Base-by-base conservation (phyloP, 202 grass and related monocot genomes). In the Carex arenaria region DNA sequence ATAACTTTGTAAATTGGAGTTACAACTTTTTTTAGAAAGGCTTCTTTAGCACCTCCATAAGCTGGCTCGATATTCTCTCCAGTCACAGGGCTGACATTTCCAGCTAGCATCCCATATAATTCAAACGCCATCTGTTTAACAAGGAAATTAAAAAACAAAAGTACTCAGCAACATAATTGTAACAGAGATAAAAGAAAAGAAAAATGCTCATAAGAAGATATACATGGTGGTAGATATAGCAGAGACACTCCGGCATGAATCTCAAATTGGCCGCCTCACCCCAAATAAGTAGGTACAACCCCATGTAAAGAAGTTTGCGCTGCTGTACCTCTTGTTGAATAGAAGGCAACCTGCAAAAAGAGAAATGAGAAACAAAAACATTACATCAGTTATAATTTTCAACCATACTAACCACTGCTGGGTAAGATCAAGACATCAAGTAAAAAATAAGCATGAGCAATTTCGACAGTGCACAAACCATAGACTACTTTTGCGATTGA, bases 191-290 rank as follows among this genome's bases (percentile, higher is more conserved):
- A 78, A 56, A 34, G 73, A 60, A 57, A 67, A 62, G 31, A 80
- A 80, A 62, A 45, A 30, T 81, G 81, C 9, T 59, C 13, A 15
- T 84, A 85, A 70, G 53, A 77, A 47, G 83, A 64, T 93, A 87
- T 95, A 98, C 95, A 91, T 98, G 95, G 90, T 98, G 95, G 84
- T 95, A 98, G 83, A 98, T 98, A 86, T 98, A 98, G 74, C 93
- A 93, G 47, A 95, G 89, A 84, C 95, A 98, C 64, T 98, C 96
- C 54, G 96, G 96, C 96, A 98, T 95, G 83, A 98, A 98, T 83
- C 96, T 95, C 85, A 98, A 90, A 71, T 98, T 98, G 82, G 96
- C 96, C 5, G 93, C 96, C 87, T 98, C 96, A 51, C 96, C 93
- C 96, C 96, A 98, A 84, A 98, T 93, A 68, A 98, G 81, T 45